Evolutionary conservation across 1,139 yeast species (phyloP).

Genomic region (Kurtzmaniella quercitrusa): DNA sequence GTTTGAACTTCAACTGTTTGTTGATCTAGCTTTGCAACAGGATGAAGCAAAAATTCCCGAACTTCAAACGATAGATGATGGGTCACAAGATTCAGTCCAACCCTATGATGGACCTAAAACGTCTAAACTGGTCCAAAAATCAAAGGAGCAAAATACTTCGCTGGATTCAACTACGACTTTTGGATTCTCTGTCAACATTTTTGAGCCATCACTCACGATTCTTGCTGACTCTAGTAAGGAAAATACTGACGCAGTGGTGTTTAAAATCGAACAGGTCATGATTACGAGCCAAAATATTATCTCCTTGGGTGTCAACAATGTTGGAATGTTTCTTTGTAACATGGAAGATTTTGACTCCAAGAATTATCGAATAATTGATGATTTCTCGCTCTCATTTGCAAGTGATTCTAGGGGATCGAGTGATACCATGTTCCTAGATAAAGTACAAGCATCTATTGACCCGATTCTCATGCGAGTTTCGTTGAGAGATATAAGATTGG

Average conservation of each 20-base stretch:
- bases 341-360: constrained; percentile 65
- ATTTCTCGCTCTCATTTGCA: constrained; percentile 75
- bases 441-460: constrained; percentile 69
- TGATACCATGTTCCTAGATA: constrained; percentile 51
- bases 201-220: constrained; percentile 74
- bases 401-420: constrained; percentile 70
- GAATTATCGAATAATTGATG: constrained; percentile 76
- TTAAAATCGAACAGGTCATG: constrained; percentile 77
- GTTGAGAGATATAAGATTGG: constrained; percentile 79
- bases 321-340: constrained; percentile 80
- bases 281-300: constrained; percentile 63
- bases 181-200: constrained; percentile 65
- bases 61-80: constrained; percentile 10
- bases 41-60: constrained; percentile 16
- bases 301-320: constrained; percentile 67
- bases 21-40: constrained; percentile 38
- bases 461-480: constrained; percentile 81
- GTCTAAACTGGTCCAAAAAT: background rate
- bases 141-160: background rate
- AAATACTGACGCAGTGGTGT: constrained; percentile 84
- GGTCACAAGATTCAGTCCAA: constrained; percentile 5
- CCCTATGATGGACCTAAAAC: background rate
- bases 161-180: constrained; percentile 9
- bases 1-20: constrained; percentile 67
- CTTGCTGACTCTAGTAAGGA: constrained; percentile 71